phyloP scores from a whole-genome alignment of 2,329 filamentous ascomycete genomes.

The Colletotrichum spaethianum region DNA sequence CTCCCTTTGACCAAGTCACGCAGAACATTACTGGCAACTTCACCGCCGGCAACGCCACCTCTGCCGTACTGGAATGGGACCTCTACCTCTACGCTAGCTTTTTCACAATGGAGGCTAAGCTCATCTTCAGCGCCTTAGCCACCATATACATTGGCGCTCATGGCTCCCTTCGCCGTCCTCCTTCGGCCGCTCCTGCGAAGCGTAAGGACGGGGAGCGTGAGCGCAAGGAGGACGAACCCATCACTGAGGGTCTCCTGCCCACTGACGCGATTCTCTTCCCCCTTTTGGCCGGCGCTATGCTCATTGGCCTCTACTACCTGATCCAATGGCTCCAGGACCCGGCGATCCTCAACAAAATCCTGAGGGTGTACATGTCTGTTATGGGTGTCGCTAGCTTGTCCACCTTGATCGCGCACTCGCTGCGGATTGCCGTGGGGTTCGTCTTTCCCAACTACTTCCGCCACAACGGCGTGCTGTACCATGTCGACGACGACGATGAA shows the following conservation, averaged over 20 bases:
- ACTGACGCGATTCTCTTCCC: constrained; percentile 90
- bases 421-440: constrained; percentile 76
- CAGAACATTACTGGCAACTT: constrained; percentile 44
- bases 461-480: constrained; percentile 58
- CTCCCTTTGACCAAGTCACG: constrained; percentile 48
- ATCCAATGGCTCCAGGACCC: constrained; percentile 92
- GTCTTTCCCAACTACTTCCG: constrained; percentile 82
- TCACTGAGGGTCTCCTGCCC: constrained; percentile 75
- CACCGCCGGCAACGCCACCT: constrained; percentile 47
- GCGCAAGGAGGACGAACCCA: constrained; percentile 48
- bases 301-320: constrained; percentile 86
- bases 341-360: constrained; percentile 82
- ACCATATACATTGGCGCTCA: constrained; percentile 90
- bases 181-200: constrained; percentile 77
- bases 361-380: constrained; percentile 86
- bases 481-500: constrained; percentile 58
- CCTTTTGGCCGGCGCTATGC: constrained; percentile 78
- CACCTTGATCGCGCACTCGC: constrained; percentile 79
- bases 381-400: constrained; percentile 85
- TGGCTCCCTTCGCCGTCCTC: constrained; percentile 86
- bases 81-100: constrained; percentile 53
- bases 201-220: constrained; percentile 60
- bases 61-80: constrained; percentile 52
- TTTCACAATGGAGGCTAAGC: constrained; percentile 57
- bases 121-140: constrained; percentile 78